These are phyloP conservation scores for Pythium graminicola DNA, from an alignment of 352 stramenopile species.

Conservation along the genomic window DNA sequence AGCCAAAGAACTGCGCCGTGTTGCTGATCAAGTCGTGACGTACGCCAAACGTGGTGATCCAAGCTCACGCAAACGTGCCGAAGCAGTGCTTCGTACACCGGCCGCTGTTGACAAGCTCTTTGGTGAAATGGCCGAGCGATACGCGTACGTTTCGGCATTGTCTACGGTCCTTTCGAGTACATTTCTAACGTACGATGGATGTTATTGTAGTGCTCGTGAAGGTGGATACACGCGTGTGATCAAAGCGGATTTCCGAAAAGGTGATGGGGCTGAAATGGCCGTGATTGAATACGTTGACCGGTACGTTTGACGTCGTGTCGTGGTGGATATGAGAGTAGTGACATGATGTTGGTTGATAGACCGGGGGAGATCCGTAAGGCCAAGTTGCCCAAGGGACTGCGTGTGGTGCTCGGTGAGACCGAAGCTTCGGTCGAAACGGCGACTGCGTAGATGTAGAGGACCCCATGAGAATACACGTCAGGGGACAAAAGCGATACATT, in stretches of 20 bases:
- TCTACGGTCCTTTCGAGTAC: neutral
- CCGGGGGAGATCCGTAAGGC: conserved; percentile 81
- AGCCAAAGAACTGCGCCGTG: conserved; percentile 91
- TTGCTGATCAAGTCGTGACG: conserved; percentile 95
- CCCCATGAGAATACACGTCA: neutral
- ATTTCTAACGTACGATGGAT: neutral
- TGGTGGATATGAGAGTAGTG: neutral
- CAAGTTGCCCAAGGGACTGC: conserved; percentile 53
- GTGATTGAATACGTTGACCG: conserved; percentile 98
- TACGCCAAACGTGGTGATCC: conserved; percentile 89
- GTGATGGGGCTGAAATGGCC: conserved; percentile 96
- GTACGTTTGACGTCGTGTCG: conserved; percentile 24
- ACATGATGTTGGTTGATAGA: conserved; percentile 21
- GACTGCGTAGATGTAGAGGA: conserved; percentile 2
- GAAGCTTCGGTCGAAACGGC: conserved; percentile 1
- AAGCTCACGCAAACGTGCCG: conserved; percentile 77
- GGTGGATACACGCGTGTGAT: conserved; percentile 96
- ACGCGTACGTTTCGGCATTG: conserved; percentile 60
- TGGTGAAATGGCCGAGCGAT: conserved; percentile 92
- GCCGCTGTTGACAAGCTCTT: conserved; percentile 95
- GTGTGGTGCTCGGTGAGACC: conserved; percentile 27
- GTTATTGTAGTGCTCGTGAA: conserved; percentile 42
- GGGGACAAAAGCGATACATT: neutral
- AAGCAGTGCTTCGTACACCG: conserved; percentile 84
- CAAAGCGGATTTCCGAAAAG: conserved; percentile 89